A percentile compares a stretch with the other conserved stretches of the same genome.
Conservation (phyloP, 176 grass and related monocot species). For the Triticum urartu region DNA sequence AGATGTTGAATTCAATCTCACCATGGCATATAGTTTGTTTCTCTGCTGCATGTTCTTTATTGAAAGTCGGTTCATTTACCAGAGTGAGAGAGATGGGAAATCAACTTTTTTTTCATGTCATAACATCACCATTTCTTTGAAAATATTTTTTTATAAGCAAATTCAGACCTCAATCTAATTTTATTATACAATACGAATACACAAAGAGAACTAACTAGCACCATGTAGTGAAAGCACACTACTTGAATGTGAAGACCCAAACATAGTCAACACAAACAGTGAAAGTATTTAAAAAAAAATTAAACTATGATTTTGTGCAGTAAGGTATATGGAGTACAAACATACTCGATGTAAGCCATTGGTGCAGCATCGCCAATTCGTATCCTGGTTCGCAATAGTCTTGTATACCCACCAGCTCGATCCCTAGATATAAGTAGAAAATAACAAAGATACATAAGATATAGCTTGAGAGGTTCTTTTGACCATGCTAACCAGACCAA, state of each 20-base stretch:
- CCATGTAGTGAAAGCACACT: not conserved
- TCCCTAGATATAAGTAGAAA: constrained; percentile 39
- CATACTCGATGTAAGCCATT: constrained; percentile 97
- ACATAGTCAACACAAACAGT: not conserved
- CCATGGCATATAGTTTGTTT: not conserved
- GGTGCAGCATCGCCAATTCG: constrained; percentile 86
- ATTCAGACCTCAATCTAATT: not conserved
- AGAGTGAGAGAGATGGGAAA: not conserved
- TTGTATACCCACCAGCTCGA: constrained; percentile 85
- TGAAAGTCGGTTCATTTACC: not conserved
- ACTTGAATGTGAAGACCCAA: not conserved
- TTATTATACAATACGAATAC: not conserved
- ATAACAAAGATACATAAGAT: not conserved
- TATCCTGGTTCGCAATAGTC: constrained; percentile 79
- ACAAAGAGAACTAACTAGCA: not conserved
- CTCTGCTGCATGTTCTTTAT: not conserved
- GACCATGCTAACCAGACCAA: constrained; percentile 2
- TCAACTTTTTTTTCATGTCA: not conserved
- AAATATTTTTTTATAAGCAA: not conserved
- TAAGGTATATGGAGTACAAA: not conserved
- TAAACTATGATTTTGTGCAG: not conserved
- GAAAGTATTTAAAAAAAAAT: not conserved
- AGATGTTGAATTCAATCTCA: constrained; percentile 2
- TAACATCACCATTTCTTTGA: not conserved
- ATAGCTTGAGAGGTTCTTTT: not conserved